phyloP scores from a whole-genome alignment of 129 eudicot genomes.

The Lonicera japonica region DNA sequence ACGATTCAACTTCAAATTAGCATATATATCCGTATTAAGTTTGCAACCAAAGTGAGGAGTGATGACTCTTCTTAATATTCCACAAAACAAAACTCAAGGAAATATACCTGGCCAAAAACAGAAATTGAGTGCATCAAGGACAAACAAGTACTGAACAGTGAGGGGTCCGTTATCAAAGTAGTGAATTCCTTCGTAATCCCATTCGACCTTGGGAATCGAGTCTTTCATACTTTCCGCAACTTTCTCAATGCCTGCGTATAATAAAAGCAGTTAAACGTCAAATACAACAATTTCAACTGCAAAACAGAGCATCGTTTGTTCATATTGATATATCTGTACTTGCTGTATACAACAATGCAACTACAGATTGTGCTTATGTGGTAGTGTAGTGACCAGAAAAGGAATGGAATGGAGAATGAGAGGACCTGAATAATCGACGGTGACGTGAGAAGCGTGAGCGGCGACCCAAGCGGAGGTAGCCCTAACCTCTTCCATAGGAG shows the following conservation, averaged over 20 bases:
- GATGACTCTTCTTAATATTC: too few relatives aligned
- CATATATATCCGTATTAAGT: too few relatives aligned
- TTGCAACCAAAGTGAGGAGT: too few relatives aligned
- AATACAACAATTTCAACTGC: too few relatives aligned
- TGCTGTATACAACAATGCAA: neutral
- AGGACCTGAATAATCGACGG: slow-evolving; percentile 60
- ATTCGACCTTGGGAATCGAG: slow-evolving; percentile 85
- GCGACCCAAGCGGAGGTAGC: slow-evolving; percentile 79
- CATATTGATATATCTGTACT: too few relatives aligned
- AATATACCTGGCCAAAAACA: slow-evolving; percentile 92
- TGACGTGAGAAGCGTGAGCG: slow-evolving; percentile 67
- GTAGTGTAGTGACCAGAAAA: neutral
- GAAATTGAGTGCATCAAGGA: slow-evolving; percentile 81
- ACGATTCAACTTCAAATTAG: too few relatives aligned
- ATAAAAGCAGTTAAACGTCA: neutral
- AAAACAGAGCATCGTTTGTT: too few relatives aligned
- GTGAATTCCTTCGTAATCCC: slow-evolving; percentile 94
- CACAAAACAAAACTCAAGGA: neutral
- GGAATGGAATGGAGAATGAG: slow-evolving; percentile 2
- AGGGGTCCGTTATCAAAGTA: slow-evolving; percentile 84
- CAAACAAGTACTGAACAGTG: slow-evolving; percentile 79
- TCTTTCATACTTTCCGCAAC: slow-evolving; percentile 66
- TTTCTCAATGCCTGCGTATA: slow-evolving; percentile 64
- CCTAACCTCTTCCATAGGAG: slow-evolving; percentile 74
- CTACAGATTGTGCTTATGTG: too few relatives aligned